phyloP scores from a whole-genome alignment of 768 basidiomycete genomes.

The Leccinum variicolor region DNA sequence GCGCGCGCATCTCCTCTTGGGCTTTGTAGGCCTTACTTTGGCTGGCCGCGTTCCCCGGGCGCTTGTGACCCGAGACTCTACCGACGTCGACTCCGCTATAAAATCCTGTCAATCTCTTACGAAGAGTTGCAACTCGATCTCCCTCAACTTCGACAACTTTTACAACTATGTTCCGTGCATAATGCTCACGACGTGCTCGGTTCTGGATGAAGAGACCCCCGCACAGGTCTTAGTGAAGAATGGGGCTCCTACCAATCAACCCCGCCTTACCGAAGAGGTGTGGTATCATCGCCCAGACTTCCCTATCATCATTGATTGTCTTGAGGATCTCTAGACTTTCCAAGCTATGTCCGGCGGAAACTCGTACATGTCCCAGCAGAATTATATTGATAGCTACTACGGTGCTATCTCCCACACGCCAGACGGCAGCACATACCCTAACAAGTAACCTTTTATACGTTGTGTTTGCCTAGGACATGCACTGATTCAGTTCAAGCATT shows the following conservation, averaged over 20 bases:
- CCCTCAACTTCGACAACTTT: conserved; percentile 15
- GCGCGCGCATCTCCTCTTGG: background rate
- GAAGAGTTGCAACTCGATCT: conserved; percentile 19
- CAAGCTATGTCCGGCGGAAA: conserved; percentile 19
- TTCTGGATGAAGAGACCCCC: background rate
- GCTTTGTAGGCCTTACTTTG: conserved; percentile 2
- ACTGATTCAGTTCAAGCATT: conserved; percentile 7
- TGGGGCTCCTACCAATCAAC: conserved; percentile 15
- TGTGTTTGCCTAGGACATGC: background rate
- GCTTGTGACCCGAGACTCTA: conserved; percentile 11
- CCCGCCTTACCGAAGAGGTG: conserved; percentile 17
- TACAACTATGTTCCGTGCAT: conserved; percentile 19
- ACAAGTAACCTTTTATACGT: conserved; percentile 1
- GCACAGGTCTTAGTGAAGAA: conserved; percentile 1
- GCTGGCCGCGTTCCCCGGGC: background rate
- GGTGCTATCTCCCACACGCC: conserved; percentile 17
- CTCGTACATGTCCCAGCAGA: conserved; percentile 17
- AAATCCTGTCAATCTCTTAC: conserved; percentile 15
- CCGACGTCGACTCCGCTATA: background rate
- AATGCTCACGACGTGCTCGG: conserved; percentile 18
- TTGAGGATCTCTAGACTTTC: conserved; percentile 10
- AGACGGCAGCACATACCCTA: conserved; percentile 12
- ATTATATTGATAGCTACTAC: conserved; percentile 24
- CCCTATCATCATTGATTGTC: background rate
- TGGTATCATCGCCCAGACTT: background rate